Base-by-base conservation (phyloP, 805 yeast genomes). In the Saturnispora serradocipensis region DNA sequence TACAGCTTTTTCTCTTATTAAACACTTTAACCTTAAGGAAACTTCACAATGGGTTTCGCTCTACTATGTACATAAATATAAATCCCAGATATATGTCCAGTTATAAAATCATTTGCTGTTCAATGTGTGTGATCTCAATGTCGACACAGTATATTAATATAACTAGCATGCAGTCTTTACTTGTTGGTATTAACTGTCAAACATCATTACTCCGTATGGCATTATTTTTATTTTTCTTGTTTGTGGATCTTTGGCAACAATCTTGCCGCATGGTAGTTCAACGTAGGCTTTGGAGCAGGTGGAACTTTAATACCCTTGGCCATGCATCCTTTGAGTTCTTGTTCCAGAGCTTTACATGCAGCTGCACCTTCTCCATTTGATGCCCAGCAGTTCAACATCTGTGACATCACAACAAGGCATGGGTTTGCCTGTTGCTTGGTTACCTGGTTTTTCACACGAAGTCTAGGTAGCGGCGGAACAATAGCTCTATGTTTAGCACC, bases 321-420 rank as follows among this genome's bases (percentile, higher is more conserved):
- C 84, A 88, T 86, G 65, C 97, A 90, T 13, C 68, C 68, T 62
- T 87, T 87, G 64, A 89, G 76, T 54, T 86, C 88, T 35, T 68
- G 65, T 62, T 84, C 95, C 45, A 87, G 68, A 7, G 71, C 72
- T 24, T 75, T 72, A 69, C 98, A 90, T 45, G 71, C 75, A 10
- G 75, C 70, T 22, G 84, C 72, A 54, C 93, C 90, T 67, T 88
- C 95, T 46, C 95, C 91, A 69, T 88, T 86, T 24, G 97, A 86
- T 2, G 97, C 95, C 98, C 98, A 90, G 71, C 98, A 90, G 74
- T 86, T 87, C 59, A 90, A 72, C 66, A 90, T 74, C 46, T 87
- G 83, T 1, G 93, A 82, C 90, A 90, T 86, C 56, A 85, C 70
- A 52, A 87, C 88, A 54, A 81, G 67, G 67, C 97, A 89, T 53